Base-by-base conservation (phyloP, 306 rosid species). In the Prunus persica region DNA sequence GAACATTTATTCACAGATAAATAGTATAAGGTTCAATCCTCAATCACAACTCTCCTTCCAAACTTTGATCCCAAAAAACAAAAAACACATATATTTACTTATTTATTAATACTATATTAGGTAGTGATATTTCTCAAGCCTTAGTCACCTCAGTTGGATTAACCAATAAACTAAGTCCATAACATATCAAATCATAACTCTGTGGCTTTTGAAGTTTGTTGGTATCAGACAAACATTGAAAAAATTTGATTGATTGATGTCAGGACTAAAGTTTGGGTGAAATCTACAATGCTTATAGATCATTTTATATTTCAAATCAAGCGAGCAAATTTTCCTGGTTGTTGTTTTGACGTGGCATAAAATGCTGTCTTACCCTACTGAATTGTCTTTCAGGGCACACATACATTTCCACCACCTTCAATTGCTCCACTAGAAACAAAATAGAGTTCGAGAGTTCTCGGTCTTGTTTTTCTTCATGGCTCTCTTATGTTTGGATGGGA, bases 371-470 rank as follows among this genome's bases (percentile, higher is more conserved):
- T 12, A 52, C 32, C 64, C 30, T 54, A 71, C 32, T 71, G n/a
- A 71, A 25, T 71, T 22, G 38, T 38, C 50, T 71, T 71, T 34
- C 65, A 71, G 8, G 49, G 45, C 76, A 57, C 6, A 38, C 65
- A 12, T 24, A 13, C 65, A 56, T 38, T 30, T 41, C 61, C 25
- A 71, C 11, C 32, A 19, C 27, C 52, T 64, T 19, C 6, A 65
- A 9, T 34, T 4, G 5, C 5, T 6, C 41, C 45, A 69, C 43
- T 38, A 76, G 34, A 49, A 79, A 57, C 69, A 66, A 60, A 73
- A 46, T 57, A 67, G 78, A 30, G 45, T 79, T 73, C 69, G 49
- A 79, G 69, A 54, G 11, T 67, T 51, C 60, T 58, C 54, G 70
- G 75, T 27, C 28, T 60, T 60, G 16, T 43, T 47, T 69, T 69